A percentile compares a stretch with the other conserved stretches of the same genome.
phyloP scores from a whole-genome alignment of 768 basidiomycete genomes.

The Phylloporus sp. region DNA sequence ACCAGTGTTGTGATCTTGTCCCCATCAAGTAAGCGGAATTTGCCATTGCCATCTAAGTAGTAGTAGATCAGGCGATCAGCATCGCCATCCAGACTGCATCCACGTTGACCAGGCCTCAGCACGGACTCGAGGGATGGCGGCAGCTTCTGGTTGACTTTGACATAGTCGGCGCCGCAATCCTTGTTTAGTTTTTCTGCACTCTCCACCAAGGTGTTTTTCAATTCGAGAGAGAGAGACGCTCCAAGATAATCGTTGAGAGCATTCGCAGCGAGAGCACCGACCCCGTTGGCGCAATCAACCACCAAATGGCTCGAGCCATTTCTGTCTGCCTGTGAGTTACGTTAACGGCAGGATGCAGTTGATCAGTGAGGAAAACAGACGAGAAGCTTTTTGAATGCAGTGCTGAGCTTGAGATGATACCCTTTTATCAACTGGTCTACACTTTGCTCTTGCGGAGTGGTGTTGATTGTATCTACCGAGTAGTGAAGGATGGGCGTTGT shows the following conservation, averaged over 20 bases:
- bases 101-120: slow-evolving; percentile 71
- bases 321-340: slow-evolving; percentile 50
- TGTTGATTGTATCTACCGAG: slow-evolving; percentile 86
- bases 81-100: slow-evolving; percentile 94
- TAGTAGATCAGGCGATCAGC: slow-evolving; percentile 97
- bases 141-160: slow-evolving; percentile 87
- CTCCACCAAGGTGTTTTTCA: slow-evolving; percentile 65
- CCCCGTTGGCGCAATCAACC: slow-evolving; percentile 99
- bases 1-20: slow-evolving; percentile 97
- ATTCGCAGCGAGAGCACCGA: slow-evolving; percentile 72
- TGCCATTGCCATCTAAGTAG: slow-evolving; percentile 73
- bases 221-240: slow-evolving; percentile 54
- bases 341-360: slow-evolving; percentile 5
- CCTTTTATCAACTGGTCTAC: slow-evolving; percentile 79
- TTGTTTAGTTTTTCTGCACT: slow-evolving; percentile 77
- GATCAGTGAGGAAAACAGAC: slow-evolving; percentile 44
- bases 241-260: slow-evolving; percentile 60
- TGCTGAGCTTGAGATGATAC: slow-evolving; percentile 78
- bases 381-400: slow-evolving; percentile 81
- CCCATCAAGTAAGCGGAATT: slow-evolving; percentile 92
- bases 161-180: slow-evolving; percentile 91
- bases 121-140: slow-evolving; percentile 70
- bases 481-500: slow-evolving; percentile 97
- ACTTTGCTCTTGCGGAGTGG: slow-evolving; percentile 71
- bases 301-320: slow-evolving; percentile 54